phyloP scores from a whole-genome alignment of 345 rosid species.

The Lagerstroemia speciosa region DNA sequence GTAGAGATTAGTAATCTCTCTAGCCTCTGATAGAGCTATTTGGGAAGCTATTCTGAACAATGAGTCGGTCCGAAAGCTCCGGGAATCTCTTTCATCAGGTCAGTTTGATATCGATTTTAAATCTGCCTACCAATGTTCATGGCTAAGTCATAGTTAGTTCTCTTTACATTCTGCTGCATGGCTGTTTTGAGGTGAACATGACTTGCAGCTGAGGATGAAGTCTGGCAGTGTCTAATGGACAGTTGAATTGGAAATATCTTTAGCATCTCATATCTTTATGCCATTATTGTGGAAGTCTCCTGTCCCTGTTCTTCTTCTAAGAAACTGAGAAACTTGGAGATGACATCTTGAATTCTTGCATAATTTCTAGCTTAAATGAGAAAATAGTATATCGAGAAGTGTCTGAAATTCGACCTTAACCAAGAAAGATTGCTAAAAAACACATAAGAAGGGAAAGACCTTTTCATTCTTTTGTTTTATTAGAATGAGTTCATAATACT shows the following conservation, averaged over 20 bases:
- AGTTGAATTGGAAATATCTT: neutral
- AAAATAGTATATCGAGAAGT: neutral
- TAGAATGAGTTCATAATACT: neutral
- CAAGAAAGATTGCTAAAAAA: neutral
- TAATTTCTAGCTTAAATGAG: neutral
- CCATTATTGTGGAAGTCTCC: no score
- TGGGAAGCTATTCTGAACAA: conserved; percentile 47
- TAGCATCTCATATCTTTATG: neutral
- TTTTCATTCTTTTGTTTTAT: neutral
- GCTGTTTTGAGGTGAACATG: neutral
- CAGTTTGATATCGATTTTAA: neutral
- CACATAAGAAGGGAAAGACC: neutral
- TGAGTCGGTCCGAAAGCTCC: conserved; percentile 29
- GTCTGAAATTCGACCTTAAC: neutral
- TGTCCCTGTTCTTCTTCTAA: no score
- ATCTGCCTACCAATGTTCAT: neutral
- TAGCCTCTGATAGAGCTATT: conserved; percentile 39
- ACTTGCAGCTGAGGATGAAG: neutral
- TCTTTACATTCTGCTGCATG: neutral
- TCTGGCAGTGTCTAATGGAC: neutral
- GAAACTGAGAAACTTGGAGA: no score
- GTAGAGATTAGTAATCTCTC: conserved; percentile 37
- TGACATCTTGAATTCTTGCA: no score
- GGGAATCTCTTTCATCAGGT: conserved; percentile 22
- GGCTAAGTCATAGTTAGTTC: no score